These are phyloP conservation scores for Colletotrichum tropicale DNA, from an alignment of 2,329 filamentous ascomycete species.

Conservation along the genomic window DNA sequence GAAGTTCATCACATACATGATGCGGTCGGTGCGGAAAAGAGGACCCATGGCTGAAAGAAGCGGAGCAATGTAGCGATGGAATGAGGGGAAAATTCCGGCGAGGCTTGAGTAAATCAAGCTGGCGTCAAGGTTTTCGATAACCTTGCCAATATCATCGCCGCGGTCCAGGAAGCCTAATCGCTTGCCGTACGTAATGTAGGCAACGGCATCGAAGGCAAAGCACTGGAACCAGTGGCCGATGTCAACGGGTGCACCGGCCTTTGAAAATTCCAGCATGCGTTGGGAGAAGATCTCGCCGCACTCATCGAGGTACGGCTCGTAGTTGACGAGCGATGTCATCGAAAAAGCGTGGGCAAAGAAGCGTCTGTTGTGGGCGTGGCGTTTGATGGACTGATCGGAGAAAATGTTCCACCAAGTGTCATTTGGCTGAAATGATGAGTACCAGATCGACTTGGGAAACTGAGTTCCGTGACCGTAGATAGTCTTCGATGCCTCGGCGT, in stretches of 20 bases:
- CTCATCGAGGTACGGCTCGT: constrained; percentile 53
- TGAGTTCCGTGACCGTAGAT: constrained; percentile 33
- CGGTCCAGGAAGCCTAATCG: constrained; percentile 49
- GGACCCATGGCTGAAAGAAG: constrained; percentile 30
- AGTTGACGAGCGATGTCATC: constrained; percentile 51
- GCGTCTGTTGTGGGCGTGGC: constrained; percentile 41
- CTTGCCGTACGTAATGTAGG: constrained; percentile 47
- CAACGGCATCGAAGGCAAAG: constrained; percentile 57
- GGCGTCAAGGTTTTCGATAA: constrained; percentile 42
- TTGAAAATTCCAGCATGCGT: constrained; percentile 40
- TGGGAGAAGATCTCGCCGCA: constrained; percentile 45
- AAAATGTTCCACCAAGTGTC: constrained; percentile 32
- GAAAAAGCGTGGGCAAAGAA: constrained; percentile 49
- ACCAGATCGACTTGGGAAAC: constrained; percentile 41
- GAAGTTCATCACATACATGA: constrained; percentile 28
- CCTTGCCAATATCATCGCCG: constrained; percentile 47
- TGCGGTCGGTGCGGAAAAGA: constrained; percentile 17
- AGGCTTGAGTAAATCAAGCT: constrained; percentile 40
- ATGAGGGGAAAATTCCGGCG: constrained; percentile 44
- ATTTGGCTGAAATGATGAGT: constrained; percentile 25
- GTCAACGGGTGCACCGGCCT: constrained; percentile 34
- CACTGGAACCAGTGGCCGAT: constrained; percentile 48
- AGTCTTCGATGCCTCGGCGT: constrained; percentile 40
- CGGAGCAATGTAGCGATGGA: constrained; percentile 38
- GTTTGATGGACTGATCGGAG: constrained; percentile 34